A percentile compares a stretch with the other conserved stretches of the same genome.
Conservation (phyloP, 495 filamentous ascomycete species). For the Penicillium paradoxum region DNA sequence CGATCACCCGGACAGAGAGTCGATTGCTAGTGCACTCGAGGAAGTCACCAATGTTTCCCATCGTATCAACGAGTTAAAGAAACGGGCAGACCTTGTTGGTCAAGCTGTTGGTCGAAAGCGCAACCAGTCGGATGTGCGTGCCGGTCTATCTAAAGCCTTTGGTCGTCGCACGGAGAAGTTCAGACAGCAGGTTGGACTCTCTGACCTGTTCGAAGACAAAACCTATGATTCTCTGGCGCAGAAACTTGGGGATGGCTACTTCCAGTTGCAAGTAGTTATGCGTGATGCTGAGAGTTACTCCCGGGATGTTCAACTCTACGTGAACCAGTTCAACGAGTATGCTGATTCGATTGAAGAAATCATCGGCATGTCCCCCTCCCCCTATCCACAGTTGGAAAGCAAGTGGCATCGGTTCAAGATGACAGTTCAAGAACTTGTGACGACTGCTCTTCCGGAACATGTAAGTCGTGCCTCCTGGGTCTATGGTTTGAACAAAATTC, state of each 20-base stretch:
- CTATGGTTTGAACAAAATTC: background rate
- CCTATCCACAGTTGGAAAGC: slow-evolving; percentile 75
- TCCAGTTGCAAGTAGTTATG: slow-evolving; percentile 83
- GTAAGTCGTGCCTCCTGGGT: slow-evolving; percentile 47
- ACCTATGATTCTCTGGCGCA: slow-evolving; percentile 71
- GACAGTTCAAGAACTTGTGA: slow-evolving; percentile 74
- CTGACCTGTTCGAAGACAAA: slow-evolving; percentile 68
- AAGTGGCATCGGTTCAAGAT: slow-evolving; percentile 86
- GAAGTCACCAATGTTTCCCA: slow-evolving; percentile 66
- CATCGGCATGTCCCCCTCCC: slow-evolving; percentile 55
- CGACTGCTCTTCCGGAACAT: slow-evolving; percentile 75
- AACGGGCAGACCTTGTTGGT: slow-evolving; percentile 81
- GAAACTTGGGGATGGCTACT: slow-evolving; percentile 79
- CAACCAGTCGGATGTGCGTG: slow-evolving; percentile 82
- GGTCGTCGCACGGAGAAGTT: slow-evolving; percentile 77
- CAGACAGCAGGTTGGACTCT: slow-evolving; percentile 60
- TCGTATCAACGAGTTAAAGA: slow-evolving; percentile 89
- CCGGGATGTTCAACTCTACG: slow-evolving; percentile 58
- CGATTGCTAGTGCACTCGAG: slow-evolving; percentile 57
- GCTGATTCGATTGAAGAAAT: slow-evolving; percentile 63
- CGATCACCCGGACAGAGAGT: slow-evolving; percentile 74
- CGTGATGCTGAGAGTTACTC: slow-evolving; percentile 88
- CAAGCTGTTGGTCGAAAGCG: slow-evolving; percentile 81
- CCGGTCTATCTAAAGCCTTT: slow-evolving; percentile 80
- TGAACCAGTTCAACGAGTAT: slow-evolving; percentile 68